Base-by-base conservation (phyloP, 495 filamentous ascomycete species). In the Cairneyella variabilis region DNA sequence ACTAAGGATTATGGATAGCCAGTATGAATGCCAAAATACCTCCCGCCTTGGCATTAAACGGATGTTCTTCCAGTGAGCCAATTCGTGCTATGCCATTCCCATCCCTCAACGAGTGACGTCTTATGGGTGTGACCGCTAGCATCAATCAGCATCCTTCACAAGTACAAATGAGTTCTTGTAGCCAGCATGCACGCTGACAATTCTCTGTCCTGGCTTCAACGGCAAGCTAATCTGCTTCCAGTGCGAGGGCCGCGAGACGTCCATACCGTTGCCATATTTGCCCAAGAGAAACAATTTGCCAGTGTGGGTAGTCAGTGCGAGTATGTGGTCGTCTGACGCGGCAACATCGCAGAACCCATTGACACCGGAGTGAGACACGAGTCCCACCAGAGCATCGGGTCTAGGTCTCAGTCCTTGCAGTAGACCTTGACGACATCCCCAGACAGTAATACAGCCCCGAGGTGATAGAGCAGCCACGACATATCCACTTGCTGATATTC, bases 401-500 rank as follows among this genome's bases (percentile, higher is more conserved):
- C 32, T 62, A 4, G 76, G 69, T 1, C 63, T 56, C 12, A 62
- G 66, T 3, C 18, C 54, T 28, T 62, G 43, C 11, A 70, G 62
- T 64, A 39, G 66, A 64, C 50, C 61, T 59, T 50, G 34, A 1
- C 65, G 55, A 3, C 71, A 65, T 42, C 85, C 83, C 86, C 86
- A 89, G 37, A 78, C 53, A 63, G 88, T 89, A 3, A 86, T 62
- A 60, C 84, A 83, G 37, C 71, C 63, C 2, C 80, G 78, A 1
- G 64, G 58, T 0, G 78, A 83, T 14, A 89, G 49, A 0, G 83
- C 84, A 0, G 77, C 81, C 0, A 74, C 67, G 1, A 78, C 43
- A 64, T 76, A 86, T 2, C 82, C 82, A 16, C 76, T 74, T 1
- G 69, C 64, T 6, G 74, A 71, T 22, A 88, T 67, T 49, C 78